These are phyloP conservation scores for Talaromyces sp. DNA, from an alignment of 2,329 filamentous ascomycete species.

Conservation along the genomic window DNA sequence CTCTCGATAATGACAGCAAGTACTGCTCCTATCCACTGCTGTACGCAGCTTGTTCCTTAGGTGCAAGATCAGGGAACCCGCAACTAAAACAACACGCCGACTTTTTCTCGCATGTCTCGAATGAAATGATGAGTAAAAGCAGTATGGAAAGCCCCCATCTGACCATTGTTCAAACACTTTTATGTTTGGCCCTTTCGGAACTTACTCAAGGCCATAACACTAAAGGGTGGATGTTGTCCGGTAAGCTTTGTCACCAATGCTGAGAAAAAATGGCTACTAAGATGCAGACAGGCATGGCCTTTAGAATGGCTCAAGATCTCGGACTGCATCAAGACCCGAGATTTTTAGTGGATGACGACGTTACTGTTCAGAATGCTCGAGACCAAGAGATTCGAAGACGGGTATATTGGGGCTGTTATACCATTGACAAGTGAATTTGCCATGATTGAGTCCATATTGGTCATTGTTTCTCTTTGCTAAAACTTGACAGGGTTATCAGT, in stretches of 20 bases:
- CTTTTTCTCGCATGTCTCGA: background rate
- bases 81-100: background rate
- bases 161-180: background rate
- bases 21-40: background rate
- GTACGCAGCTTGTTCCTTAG: background rate
- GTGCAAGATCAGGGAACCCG: background rate
- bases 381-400: background rate
- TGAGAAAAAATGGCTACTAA: background rate
- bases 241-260: background rate
- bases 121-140: background rate
- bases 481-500: background rate
- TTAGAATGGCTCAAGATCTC: background rate
- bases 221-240: background rate
- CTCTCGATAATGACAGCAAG: background rate
- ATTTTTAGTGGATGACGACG: background rate
- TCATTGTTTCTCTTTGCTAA: background rate
- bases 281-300: background rate
- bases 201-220: background rate
- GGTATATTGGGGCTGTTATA: background rate
- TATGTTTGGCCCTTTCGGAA: background rate
- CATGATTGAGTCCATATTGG: background rate
- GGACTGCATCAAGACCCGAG: background rate
- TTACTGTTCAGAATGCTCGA: background rate
- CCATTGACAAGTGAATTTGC: background rate
- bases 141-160: background rate